Base-by-base conservation (phyloP, 805 yeast species). In the Blastobotrys mokoenaii region DNA sequence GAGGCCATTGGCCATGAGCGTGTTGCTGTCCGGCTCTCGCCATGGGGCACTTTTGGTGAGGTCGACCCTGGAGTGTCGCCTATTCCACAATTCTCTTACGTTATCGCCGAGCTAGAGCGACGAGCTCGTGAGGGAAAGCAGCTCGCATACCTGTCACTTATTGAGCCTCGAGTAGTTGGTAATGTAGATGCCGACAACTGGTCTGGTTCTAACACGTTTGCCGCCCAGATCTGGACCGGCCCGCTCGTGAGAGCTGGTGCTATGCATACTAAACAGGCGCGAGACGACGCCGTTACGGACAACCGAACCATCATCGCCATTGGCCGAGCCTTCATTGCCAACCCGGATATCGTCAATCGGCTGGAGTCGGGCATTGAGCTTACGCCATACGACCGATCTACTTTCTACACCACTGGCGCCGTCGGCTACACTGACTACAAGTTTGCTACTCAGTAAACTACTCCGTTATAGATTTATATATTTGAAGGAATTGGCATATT, bases 301-400 rank as follows among this genome's bases (percentile, higher is more conserved):
- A 44, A 43, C 37, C 27, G 36, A 17, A 34, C 47, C 8, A 33
- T 67, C 35, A 52, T 70, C 30, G 75, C 68, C 1, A 58, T 66
- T 48, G 80, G 80, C 27, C 68, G 81, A 49, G 64, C 60, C 46
- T 76, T 68, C 58, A 69, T 73, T 41, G 60, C 79, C 27, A 78
- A 77, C 61, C 82, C 83, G 1, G 83, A 79, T 55, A 56, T 79
- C 31, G 71, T 69, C 15, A 53, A 61, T n/a, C 63, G 78, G 48
- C 45, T 77, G 35, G 60, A 65, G 48, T 59, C 71, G 27, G 70
- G 69, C 25, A 44, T 58, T 32, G 67, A 68, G 38, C 58, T 76
- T 46, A 66, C 64, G 47, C 51, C 60, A 29, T 78, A 76, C 54
- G 67, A 76, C 56, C 67, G 80, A 55, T 47, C 52, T 14, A 68